Percentiles rank a stretch among this genome's conserved stretches.
phyloP scores from a whole-genome alignment of 1,284 basidiomycete species.

The Ceratorhiza oryzae-sativae region DNA sequence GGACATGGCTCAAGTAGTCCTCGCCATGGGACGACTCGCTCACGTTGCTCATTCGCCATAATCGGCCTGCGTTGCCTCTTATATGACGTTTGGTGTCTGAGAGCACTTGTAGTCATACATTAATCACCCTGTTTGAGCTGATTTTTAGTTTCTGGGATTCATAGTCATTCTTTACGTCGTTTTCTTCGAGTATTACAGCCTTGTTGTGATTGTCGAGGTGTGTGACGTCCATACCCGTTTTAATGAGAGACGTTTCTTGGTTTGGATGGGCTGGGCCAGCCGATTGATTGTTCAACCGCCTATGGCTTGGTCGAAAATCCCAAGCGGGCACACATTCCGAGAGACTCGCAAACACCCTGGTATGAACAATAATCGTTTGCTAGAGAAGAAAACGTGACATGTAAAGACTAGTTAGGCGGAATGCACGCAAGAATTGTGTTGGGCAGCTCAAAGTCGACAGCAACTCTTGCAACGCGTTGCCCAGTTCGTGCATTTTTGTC shows the following conservation, averaged over 20 bases:
- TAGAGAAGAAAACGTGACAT: neutral
- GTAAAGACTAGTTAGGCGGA: neutral
- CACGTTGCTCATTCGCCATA: neutral
- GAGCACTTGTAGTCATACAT: neutral
- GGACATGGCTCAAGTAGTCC: conserved; percentile 30
- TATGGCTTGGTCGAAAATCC: neutral
- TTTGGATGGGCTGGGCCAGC: neutral
- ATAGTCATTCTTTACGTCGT: conserved; percentile 33
- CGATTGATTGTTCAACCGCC: neutral
- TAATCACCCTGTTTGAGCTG: neutral
- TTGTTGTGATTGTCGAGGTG: conserved; percentile 22
- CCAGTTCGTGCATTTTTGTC: conserved; percentile 22
- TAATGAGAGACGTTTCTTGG: conserved; percentile 24
- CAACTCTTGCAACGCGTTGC: neutral
- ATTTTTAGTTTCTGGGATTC: conserved; percentile 9
- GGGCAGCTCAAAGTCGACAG: conserved; percentile 18
- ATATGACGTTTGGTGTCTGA: neutral
- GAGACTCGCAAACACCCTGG: neutral
- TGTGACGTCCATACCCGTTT: conserved; percentile 30
- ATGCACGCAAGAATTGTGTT: neutral
- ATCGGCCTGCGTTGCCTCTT: neutral
- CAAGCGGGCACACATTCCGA: neutral
- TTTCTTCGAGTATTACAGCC: neutral
- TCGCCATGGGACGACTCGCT: conserved; percentile 36
- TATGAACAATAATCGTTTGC: too few species aligned